Conservation (phyloP, 768 basidiomycete genomes). For the Boletus barrowsii region DNA sequence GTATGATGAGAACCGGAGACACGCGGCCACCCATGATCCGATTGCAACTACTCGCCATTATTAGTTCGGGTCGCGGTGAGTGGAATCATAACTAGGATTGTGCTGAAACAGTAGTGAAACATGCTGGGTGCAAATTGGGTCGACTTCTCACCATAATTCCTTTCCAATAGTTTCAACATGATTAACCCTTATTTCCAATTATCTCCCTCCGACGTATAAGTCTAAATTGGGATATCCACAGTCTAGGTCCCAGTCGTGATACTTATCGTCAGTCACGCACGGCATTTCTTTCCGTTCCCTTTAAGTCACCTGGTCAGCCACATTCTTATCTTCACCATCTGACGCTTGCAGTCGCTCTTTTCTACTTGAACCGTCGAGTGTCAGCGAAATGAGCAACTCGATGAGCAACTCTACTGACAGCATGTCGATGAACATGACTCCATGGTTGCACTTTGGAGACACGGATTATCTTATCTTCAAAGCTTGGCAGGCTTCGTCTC, state of each 20-base stretch:
- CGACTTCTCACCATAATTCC: not conserved
- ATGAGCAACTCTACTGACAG: constrained; percentile 9
- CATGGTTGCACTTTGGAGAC: constrained; percentile 66
- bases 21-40: not conserved
- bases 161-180: not conserved
- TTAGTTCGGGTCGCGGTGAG: not conserved
- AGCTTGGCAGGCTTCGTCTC: constrained; percentile 62
- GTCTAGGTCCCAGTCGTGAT: too few species aligned
- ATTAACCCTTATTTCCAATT: not conserved
- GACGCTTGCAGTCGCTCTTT: not conserved
- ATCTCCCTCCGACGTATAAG: not conserved
- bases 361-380: not conserved
- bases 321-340: not conserved
- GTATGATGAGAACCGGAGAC: not conserved
- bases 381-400: not conserved
- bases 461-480: constrained; percentile 68
- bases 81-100: not conserved
- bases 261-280: not conserved
- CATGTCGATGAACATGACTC: constrained; percentile 40
- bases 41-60: not conserved
- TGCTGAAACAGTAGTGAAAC: not conserved
- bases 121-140: not conserved
- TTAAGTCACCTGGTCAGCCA: too few species aligned
- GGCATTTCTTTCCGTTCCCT: not conserved
- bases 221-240: constrained; percentile 3